These are phyloP conservation scores for Ephemerocybe angulata DNA, from an alignment of 768 basidiomycete species.

Conservation along the genomic window DNA sequence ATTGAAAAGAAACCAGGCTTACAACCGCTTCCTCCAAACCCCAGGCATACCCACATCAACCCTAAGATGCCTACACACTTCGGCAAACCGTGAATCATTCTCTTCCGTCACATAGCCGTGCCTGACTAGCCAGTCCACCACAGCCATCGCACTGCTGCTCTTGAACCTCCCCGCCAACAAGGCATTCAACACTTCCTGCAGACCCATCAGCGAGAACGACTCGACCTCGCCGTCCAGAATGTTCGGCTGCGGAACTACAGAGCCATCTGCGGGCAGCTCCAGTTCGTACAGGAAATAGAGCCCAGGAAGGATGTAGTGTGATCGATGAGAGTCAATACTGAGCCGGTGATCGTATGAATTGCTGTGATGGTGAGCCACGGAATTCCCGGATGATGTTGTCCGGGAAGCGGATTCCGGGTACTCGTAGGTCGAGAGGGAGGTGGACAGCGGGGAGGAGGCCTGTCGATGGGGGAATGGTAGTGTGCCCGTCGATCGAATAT, in stretches of 20 bases:
- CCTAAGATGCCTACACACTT: conserved; percentile 26
- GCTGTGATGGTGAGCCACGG: neutral
- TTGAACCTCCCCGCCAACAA: conserved; percentile 37
- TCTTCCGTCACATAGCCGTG: conserved; percentile 32
- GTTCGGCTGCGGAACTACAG: conserved; percentile 33
- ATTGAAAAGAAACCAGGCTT: neutral
- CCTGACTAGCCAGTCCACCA: conserved; percentile 39
- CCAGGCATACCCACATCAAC: conserved; percentile 24
- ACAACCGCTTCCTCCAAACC: conserved; percentile 18
- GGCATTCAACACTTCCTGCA: conserved; percentile 27
- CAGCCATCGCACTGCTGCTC: conserved; percentile 39
- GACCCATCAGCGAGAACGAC: conserved; percentile 35
- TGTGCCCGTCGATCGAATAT: conserved; percentile 32
- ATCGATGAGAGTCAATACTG: conserved; percentile 16
- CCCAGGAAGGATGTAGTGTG: conserved; percentile 42
- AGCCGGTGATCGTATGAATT: neutral
- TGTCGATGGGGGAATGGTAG: conserved; percentile 37
- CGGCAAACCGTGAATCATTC: conserved; percentile 29
- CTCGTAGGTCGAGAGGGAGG: neutral
- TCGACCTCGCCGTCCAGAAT: conserved; percentile 41
- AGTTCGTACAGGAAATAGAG: conserved; percentile 45
- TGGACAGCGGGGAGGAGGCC: conserved; percentile 18
- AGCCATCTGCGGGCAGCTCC: conserved; percentile 32
- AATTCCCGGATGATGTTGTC: neutral
- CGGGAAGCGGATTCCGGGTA: neutral